Percentiles rank a stretch among this genome's conserved stretches.
These are phyloP conservation scores for Geum urbanum DNA, from an alignment of 306 rosid genomes.

Conservation along the genomic window DNA sequence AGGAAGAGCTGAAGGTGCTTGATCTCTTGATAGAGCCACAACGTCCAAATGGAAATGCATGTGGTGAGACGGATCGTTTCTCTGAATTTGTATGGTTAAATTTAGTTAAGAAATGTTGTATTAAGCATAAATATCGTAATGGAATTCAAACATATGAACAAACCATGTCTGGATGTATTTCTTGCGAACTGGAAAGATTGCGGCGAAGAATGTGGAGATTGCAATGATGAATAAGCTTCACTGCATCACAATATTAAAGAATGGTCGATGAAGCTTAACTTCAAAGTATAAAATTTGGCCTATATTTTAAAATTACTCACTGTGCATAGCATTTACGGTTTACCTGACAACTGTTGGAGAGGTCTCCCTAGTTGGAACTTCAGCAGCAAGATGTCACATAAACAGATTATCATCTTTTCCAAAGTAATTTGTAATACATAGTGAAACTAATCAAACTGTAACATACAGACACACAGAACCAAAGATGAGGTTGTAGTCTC, in stretches of 20 bases:
- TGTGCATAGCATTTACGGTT: background rate
- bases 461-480: background rate
- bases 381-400: background rate
- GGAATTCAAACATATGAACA: conserved; percentile 4
- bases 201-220: conserved; percentile 22
- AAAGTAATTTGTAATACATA: background rate
- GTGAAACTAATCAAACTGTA: background rate
- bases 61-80: conserved; percentile 24
- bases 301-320: background rate
- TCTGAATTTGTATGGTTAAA: conserved; percentile 5
- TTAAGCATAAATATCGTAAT: background rate
- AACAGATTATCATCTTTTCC: conserved; percentile 6
- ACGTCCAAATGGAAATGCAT: conserved; percentile 19
- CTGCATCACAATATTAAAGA: conserved; percentile 13
- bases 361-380: conserved; percentile 19
- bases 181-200: conserved; percentile 22
- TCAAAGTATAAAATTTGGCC: background rate
- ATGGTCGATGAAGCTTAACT: background rate
- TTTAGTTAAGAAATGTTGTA: background rate
- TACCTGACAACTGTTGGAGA: conserved; percentile 33
- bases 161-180: conserved; percentile 25
- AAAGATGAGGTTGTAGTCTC: background rate
- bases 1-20: conserved; percentile 20
- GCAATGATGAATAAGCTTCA: conserved; percentile 10
- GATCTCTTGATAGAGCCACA: conserved; percentile 32